Conservation (phyloP, 139 green algal genomes). For the Pycnococcus provasolii region DNA sequence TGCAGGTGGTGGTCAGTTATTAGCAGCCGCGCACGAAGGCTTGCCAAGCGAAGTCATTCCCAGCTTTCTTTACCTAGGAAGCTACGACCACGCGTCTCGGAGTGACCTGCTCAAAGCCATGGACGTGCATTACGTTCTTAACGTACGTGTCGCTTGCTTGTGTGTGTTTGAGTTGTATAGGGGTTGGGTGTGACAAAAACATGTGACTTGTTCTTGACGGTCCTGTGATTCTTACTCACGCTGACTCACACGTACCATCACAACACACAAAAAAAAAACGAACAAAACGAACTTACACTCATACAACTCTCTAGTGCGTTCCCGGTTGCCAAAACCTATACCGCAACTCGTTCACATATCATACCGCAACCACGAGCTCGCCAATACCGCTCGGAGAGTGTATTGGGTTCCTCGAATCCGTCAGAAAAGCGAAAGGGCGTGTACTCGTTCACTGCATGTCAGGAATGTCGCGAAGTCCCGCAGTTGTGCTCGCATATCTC, state of each 20-base stretch:
- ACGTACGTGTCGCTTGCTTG: constrained; percentile 43
- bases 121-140: constrained; percentile 72
- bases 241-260: not conserved
- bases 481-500: too few relatives aligned
- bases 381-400: not conserved
- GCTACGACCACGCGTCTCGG: constrained; percentile 75
- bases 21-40: too few relatives aligned
- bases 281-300: too few relatives aligned
- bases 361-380: constrained; percentile 34
- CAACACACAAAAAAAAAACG: not conserved
- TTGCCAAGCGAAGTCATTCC: constrained; percentile 67
- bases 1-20: too few relatives aligned
- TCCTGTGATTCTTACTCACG: not conserved
- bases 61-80: constrained; percentile 72
- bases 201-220: not conserved
- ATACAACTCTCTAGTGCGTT: constrained; percentile 49
- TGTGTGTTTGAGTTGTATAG: not conserved
- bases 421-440: not conserved
- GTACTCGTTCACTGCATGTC: constrained; percentile 2
- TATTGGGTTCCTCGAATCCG: not conserved
- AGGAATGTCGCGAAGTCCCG: not conserved
- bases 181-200: not conserved
- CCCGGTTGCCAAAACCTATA: constrained; percentile 68
- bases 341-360: constrained; percentile 81
- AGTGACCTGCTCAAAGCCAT: constrained; percentile 70